Conservation (phyloP, 2,329 filamentous ascomycete species). For the Ilyonectria sp. region DNA sequence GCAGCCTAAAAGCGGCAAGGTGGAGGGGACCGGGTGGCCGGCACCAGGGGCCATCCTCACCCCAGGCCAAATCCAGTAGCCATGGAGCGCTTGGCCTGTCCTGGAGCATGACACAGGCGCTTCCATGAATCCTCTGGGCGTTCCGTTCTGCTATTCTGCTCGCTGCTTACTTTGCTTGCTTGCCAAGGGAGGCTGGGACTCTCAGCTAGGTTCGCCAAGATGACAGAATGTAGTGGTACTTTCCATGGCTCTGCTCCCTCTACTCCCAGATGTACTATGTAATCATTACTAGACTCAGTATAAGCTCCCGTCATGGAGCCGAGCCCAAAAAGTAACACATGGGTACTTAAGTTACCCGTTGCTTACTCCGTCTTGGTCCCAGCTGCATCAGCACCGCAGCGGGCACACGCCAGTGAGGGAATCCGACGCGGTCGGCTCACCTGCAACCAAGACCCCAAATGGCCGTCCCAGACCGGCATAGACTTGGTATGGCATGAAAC, state of each 20-base stretch:
- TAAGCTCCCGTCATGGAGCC: conserved; percentile 2
- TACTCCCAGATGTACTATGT: not conserved
- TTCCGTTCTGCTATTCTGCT: conserved; percentile 1
- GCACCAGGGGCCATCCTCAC: conserved; percentile 23
- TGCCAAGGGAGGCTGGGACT: not conserved
- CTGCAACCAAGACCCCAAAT: not conserved
- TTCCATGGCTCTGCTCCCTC: not conserved
- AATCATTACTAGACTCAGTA: conserved; percentile 2
- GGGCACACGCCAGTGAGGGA: conserved; percentile 2
- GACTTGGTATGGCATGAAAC: conserved; percentile 18
- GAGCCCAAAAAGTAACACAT: not conserved
- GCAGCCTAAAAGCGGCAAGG: conserved; percentile 18
- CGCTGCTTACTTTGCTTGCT: not conserved
- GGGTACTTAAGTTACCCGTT: not conserved
- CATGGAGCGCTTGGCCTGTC: conserved; percentile 26
- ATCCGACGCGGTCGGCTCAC: conserved; percentile 3
- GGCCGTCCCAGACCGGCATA: conserved; percentile 5
- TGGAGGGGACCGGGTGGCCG: conserved; percentile 25
- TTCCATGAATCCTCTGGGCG: conserved; percentile 12
- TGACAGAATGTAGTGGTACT: not conserved
- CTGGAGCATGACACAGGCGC: conserved; percentile 10
- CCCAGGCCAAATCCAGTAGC: conserved; percentile 23
- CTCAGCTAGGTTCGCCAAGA: not conserved
- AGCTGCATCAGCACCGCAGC: conserved; percentile 1
- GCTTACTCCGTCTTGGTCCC: not conserved